A percentile compares a stretch with the other conserved stretches of the same genome.
phyloP scores from a whole-genome alignment of 345 rosid genomes.

The Eucalyptus shirleyi region DNA sequence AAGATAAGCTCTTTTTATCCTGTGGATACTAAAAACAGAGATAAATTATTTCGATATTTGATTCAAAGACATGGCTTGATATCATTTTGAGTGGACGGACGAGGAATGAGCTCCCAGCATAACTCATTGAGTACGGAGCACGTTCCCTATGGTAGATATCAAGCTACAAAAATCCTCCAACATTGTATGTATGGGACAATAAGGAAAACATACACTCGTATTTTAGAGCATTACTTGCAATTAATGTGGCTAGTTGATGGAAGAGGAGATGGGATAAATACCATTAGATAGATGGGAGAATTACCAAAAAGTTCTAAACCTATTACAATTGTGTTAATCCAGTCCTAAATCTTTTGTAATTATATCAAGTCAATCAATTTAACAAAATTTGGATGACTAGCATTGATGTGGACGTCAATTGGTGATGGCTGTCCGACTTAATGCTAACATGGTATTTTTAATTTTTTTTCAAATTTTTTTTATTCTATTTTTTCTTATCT shows the following conservation, averaged over 20 bases:
- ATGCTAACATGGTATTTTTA: fast-evolving
- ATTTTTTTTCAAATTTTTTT: too few species aligned
- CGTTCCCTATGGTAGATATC: not conserved
- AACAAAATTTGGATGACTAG: fast-evolving
- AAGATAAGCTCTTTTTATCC: not conserved
- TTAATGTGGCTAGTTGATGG: not conserved
- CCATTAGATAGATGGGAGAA: not conserved
- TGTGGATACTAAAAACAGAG: not conserved
- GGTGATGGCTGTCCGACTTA: fast-evolving
- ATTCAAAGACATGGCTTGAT: not conserved
- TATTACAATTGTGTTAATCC: fast-evolving
- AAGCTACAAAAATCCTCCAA: not conserved
- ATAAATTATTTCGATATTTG: too few species aligned
- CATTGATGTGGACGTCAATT: fast-evolving
- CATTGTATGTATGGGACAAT: not conserved
- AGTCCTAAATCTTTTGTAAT: fast-evolving
- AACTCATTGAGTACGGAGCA: not conserved
- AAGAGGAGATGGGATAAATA: not conserved
- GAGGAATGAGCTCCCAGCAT: too few species aligned
- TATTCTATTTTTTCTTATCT: too few species aligned
- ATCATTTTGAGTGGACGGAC: not conserved
- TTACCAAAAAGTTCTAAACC: fast-evolving
- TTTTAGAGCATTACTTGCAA: not conserved
- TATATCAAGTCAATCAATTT: fast-evolving
- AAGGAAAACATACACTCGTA: not conserved